phyloP scores from a whole-genome alignment of 306 rosid genomes.

The Acmispon strigosus region DNA sequence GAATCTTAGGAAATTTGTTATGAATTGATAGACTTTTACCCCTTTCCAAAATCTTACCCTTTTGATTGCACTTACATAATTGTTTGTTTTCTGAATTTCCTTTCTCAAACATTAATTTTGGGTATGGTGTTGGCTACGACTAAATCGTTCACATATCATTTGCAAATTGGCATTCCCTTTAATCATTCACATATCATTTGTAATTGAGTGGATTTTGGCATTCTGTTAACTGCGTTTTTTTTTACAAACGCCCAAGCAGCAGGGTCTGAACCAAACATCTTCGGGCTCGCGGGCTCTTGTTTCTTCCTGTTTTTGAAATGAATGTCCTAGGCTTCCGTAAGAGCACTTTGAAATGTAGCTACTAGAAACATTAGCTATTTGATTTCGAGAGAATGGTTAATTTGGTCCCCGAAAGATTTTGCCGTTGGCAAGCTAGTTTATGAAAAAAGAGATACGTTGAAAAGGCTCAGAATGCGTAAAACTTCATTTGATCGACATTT shows the following conservation, averaged over 20 bases:
- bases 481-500: too few relatives aligned
- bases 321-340: background rate
- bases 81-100: background rate
- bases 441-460: too few relatives aligned
- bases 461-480: too few relatives aligned
- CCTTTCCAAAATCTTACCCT: background rate
- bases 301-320: background rate
- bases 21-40: slow-evolving; percentile 7
- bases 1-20: slow-evolving; percentile 16
- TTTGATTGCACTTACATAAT: background rate
- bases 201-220: background rate
- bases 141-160: background rate
- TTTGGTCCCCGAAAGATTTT: too few relatives aligned
- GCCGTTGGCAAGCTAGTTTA: too few relatives aligned
- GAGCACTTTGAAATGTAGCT: background rate
- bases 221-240: background rate
- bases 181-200: background rate
- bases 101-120: slow-evolving; percentile 9
- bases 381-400: too few relatives aligned
- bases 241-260: background rate
- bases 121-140: background rate
- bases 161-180: background rate
- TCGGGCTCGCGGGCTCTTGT: background rate
- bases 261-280: background rate
- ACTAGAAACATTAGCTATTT: background rate